A percentile compares a stretch with the other conserved stretches of the same genome.
Evolutionary conservation across 768 basidiomycete species (phyloP).

Genomic region (Phylloporus sp.): DNA sequence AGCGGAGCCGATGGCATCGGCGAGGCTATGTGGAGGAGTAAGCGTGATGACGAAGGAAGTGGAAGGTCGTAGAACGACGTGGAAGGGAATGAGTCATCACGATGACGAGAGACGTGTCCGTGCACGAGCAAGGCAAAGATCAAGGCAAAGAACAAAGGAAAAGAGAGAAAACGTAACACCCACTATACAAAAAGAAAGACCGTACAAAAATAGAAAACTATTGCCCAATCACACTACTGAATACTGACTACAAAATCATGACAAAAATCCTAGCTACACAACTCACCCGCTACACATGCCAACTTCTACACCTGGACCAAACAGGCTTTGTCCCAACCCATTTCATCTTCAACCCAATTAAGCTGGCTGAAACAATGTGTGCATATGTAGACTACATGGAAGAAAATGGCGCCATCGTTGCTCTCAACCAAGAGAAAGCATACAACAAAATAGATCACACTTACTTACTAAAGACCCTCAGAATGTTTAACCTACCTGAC

Average conservation of each 20-base stretch:
- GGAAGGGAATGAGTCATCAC: no score
- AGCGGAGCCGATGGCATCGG: no score
- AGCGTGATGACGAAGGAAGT: no score
- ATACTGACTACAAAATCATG: conserved; percentile 33
- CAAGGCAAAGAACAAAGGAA: no score
- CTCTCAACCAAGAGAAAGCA: conserved; percentile 8
- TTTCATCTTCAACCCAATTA: conserved; percentile 32
- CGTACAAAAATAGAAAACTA: conserved; percentile 32
- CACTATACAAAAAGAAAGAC: conserved; percentile 41
- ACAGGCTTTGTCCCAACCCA: conserved; percentile 35
- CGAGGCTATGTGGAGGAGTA: no score
- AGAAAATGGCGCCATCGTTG: conserved; percentile 25
- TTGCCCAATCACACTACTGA: conserved; percentile 35
- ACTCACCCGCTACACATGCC: conserved; percentile 10
- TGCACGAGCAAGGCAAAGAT: no score
- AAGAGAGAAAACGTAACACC: no score
- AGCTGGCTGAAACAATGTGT: conserved; percentile 25
- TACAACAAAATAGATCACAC: conserved; percentile 35
- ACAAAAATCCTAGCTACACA: conserved; percentile 22
- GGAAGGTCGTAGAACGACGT: no score
- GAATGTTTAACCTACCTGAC: not conserved
- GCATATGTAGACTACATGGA: conserved; percentile 11
- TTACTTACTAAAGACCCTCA: conserved; percentile 17
- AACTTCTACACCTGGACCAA: conserved; percentile 26
- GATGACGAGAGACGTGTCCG: no score